Base-by-base conservation (phyloP, 2,329 filamentous ascomycete genomes). In the Fusarium sp. region DNA sequence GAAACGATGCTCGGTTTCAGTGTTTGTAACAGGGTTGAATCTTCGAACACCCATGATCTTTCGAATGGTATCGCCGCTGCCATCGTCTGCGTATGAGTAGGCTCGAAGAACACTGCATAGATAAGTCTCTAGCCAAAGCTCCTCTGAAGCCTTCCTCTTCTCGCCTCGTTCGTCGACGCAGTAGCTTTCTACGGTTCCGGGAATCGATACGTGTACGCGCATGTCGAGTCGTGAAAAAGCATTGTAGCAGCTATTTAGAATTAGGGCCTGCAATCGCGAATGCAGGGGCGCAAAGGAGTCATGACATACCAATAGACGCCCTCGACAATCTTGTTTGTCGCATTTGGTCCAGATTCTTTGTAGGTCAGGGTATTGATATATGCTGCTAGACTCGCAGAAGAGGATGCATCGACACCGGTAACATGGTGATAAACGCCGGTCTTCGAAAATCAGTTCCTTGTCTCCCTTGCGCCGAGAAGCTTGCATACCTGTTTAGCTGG, bases 331-430 rank as follows among this genome's bases (percentile, higher is more conserved):
- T 98, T 98, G 79, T 93, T 90, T 44, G 81, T 82, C 68, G 86
- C 86, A 62, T 87, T 87, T 17, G 92, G 94, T 74, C 95, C 93
- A 72, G 92, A 90, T 59, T 95, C 93, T 72, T 92, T 92, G 83
- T 98, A 97, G 49, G 95, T 98, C 68, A 99, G 87, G 42, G 95
- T 98, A 83, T 98, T 99, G 84, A 99, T 97, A 83, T 99, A 99
- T 76, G 96, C 96, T 44, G 96, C 96, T 66, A 99, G 86, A 83
- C 95, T 98, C 65, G 96, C 96, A 14, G 96, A 98, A 11, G 96
- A 98, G 4, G 96, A 99, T 53, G 96, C 96, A 84, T 99, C 96
- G 79, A 98, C 92, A 68, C 96, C 96, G 42, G 94, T 97, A 76
- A 98, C 95, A 90, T 99, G 96, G 82, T 99, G 96, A 81, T 99